These are phyloP conservation scores for Decorospora gaudefroyi DNA, from an alignment of 2,329 filamentous ascomycete species.

Conservation along the genomic window DNA sequence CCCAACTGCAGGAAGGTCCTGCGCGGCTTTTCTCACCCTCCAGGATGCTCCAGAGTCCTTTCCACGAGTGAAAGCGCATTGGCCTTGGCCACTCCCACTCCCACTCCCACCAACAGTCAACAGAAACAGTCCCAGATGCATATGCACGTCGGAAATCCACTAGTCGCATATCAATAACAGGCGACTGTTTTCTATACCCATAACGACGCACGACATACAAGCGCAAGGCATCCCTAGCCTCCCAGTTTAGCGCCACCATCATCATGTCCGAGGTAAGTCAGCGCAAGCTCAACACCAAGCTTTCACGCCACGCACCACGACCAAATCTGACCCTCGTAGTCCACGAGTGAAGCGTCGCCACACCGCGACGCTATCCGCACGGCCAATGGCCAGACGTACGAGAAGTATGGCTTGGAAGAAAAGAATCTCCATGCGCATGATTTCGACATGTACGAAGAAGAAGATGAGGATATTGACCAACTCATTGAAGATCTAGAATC, in stretches of 20 bases:
- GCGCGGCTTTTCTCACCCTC: conserved; percentile 6
- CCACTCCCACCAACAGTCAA: no score
- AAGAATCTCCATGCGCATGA: conserved; percentile 6
- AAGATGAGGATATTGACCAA: conserved; percentile 82
- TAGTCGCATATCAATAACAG: no score
- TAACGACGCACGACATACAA: neutral
- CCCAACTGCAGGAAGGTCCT: neutral
- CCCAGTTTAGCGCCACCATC: conserved; percentile 1
- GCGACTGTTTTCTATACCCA: neutral
- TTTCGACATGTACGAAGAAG: conserved; percentile 66
- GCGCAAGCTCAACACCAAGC: neutral
- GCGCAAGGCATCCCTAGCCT: neutral
- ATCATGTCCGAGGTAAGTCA: conserved; percentile 13
- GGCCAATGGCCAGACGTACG: conserved; percentile 10
- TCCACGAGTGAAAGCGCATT: conserved; percentile 9
- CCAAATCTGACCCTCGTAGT: conserved; percentile 6
- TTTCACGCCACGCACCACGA: neutral
- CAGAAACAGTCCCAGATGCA: conserved; percentile 4
- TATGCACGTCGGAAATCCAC: neutral
- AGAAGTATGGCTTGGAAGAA: conserved; percentile 15
- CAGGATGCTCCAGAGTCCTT: conserved; percentile 9
- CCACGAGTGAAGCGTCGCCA: conserved; percentile 8
- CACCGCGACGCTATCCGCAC: conserved; percentile 10
- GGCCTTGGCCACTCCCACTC: neutral
- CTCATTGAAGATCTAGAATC: conserved; percentile 87